Evolutionary conservation across 108 stramenopile genomes (phyloP).

Genomic region (Discostella pseudostelligera): DNA sequence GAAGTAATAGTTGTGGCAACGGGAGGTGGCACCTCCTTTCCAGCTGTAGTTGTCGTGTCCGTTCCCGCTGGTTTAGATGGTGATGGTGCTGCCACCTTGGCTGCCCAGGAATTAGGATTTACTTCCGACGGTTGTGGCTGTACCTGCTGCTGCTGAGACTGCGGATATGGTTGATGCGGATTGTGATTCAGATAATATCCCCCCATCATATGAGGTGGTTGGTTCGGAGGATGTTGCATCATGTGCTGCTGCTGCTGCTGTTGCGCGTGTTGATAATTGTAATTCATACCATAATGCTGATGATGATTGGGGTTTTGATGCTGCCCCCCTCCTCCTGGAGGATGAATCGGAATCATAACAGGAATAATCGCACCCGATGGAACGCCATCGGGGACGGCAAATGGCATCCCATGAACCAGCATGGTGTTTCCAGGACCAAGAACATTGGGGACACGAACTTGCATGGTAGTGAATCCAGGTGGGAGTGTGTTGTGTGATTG

Average conservation of each 20-base stretch:
- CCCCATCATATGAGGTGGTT: slow-evolving; percentile 1
- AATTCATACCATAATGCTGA: slow-evolving; percentile 4
- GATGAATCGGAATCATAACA: slow-evolving; percentile 59
- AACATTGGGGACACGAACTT: slow-evolving; percentile 61
- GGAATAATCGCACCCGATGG: slow-evolving; percentile 69
- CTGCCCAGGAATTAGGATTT: slow-evolving; percentile 5
- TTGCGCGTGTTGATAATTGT: slow-evolving; percentile 1
- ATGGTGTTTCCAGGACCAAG: slow-evolving; percentile 61
- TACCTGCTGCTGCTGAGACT: slow-evolving; percentile 1
- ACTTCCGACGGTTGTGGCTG: slow-evolving; percentile 1
- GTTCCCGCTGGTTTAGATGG: background rate
- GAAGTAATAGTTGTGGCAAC: too few species aligned
- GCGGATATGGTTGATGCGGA: background rate
- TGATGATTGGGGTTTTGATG: slow-evolving; percentile 17
- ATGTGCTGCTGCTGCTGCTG: slow-evolving; percentile 9
- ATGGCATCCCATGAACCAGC: slow-evolving; percentile 58
- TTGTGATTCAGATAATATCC: background rate
- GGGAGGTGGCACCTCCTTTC: background rate
- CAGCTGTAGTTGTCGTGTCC: background rate
- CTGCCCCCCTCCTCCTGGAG: slow-evolving; percentile 1
- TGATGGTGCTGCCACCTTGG: background rate
- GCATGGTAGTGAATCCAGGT: slow-evolving; percentile 50
- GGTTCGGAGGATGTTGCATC: slow-evolving; percentile 10
- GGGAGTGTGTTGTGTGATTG: slow-evolving; percentile 14
- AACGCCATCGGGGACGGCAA: slow-evolving; percentile 65